phyloP scores from a whole-genome alignment of 768 basidiomycete genomes.

The Coprinellus aureogranulatus region DNA sequence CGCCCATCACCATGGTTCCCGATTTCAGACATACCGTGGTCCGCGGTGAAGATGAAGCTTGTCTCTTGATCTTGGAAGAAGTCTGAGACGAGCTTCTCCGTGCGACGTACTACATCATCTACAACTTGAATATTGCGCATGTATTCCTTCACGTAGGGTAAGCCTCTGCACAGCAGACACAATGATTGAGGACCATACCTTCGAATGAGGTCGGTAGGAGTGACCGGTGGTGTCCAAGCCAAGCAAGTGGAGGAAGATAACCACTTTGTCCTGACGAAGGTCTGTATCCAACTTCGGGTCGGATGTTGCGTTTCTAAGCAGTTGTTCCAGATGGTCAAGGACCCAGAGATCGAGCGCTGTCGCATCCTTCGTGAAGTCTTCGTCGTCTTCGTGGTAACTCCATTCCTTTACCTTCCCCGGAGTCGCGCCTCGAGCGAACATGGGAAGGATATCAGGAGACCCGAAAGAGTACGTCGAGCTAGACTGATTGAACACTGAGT shows the following conservation, averaged over 20 bases:
- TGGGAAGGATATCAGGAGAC: conserved; percentile 84
- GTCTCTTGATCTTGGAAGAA: conserved; percentile 73
- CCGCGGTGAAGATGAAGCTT: conserved; percentile 78
- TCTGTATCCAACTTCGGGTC: conserved; percentile 48
- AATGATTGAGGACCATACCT: too few relatives aligned
- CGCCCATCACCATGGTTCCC: conserved; percentile 90
- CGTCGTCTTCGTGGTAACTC: conserved; percentile 73
- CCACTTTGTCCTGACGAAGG: conserved; percentile 55
- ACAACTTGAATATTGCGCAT: conserved; percentile 82
- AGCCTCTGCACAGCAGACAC: too few relatives aligned
- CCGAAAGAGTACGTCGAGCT: conserved; percentile 78
- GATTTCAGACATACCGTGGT: conserved; percentile 87
- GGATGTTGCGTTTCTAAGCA: conserved; percentile 64
- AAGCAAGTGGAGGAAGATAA: conserved; percentile 82
- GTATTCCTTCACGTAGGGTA: conserved; percentile 56
- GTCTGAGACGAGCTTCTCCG: conserved; percentile 56
- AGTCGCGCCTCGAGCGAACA: conserved; percentile 76
- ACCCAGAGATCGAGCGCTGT: conserved; percentile 79
- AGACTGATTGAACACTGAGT: conserved; percentile 85
- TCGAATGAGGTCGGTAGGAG: conserved; percentile 78
- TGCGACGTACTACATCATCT: conserved; percentile 66
- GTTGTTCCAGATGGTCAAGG: conserved; percentile 56
- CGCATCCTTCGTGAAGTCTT: conserved; percentile 89
- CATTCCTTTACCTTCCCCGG: conserved; percentile 70
- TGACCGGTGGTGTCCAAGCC: conserved; percentile 88